A percentile compares a stretch with the other conserved stretches of the same genome.
Evolutionary conservation across 768 basidiomycete species (phyloP).

Genomic region (Tephrocybe sp.): DNA sequence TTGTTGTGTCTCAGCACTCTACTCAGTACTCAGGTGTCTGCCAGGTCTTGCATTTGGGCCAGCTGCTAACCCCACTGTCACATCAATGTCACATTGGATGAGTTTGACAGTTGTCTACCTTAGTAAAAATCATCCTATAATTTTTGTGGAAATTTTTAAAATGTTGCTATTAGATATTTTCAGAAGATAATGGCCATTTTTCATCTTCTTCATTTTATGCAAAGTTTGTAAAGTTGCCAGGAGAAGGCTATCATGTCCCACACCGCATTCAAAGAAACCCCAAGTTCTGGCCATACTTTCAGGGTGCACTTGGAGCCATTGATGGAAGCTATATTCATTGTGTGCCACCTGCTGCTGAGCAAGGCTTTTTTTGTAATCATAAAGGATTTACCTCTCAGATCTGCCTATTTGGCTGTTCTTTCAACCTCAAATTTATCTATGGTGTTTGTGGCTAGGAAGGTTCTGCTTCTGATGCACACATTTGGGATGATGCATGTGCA

Average conservation of each 20-base stretch:
- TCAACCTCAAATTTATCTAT: constrained; percentile 26
- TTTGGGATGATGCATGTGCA: constrained; percentile 23
- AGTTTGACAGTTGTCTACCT: no score
- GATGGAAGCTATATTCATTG: constrained; percentile 24
- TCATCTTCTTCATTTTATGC: constrained; percentile 18
- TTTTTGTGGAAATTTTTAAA: not conserved
- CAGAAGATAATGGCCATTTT: not conserved
- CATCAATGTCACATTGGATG: no score
- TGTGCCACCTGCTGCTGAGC: constrained; percentile 6
- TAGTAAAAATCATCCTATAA: no score
- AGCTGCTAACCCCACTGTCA: no score
- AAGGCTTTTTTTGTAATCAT: constrained; percentile 3
- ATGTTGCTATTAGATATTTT: constrained; percentile 3
- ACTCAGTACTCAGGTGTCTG: no score
- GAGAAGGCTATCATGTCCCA: not conserved
- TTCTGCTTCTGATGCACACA: constrained; percentile 21
- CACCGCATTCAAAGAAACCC: constrained; percentile 11
- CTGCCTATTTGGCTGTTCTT: constrained; percentile 25
- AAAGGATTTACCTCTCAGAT: constrained; percentile 28
- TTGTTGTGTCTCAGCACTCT: not conserved
- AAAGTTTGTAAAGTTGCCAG: constrained; percentile 12
- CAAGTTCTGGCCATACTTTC: constrained; percentile 31
- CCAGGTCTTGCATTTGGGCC: no score
- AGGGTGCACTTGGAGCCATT: constrained; percentile 31
- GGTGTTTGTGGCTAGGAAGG: constrained; percentile 31